Base-by-base conservation (phyloP, 345 rosid species). In the Xanthoceras sorbifolium region DNA sequence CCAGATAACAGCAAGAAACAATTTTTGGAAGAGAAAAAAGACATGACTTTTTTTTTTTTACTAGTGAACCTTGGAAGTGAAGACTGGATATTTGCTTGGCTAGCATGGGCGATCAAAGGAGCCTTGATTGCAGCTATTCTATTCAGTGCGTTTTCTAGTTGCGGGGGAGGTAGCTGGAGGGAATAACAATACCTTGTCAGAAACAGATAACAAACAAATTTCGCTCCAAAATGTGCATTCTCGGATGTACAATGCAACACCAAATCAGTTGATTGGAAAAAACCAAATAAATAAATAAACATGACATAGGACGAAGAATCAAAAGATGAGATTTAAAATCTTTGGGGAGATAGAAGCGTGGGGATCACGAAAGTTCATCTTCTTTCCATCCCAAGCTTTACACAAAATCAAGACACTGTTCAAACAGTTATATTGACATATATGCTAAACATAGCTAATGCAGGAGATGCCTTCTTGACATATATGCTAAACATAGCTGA, bases 141-240 rank as follows among this genome's bases (percentile, higher is more conserved):
- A 80, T 89, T 88, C 89, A 96, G 82, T 74, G 98, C 98, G 82
- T 88, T 93, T 86, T 88, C 98, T 63, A 96, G 85, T 78, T 93
- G 99, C 32, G 93, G 91, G 25, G 99, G 89, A 84, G 99, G 99
- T 72, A 96, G 87, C 99, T 93, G 91, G 73, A 73, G 72, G 60
- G 78, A 55, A 63, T 61, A 64, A 77, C 38, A 38, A 72, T 8
- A 15, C 17, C n/a, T 15, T 12, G 55, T 79, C 55, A 76, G 82
- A 73, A 65, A 40, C 46, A 75, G 40, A 54, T 55, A 38, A 63
- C 29, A 38, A 12, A 48, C 5, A 50, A 32, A 46, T 12, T 74
- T 74, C 44, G 17, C 38, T 67, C 52, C 20, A 69, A 67, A 59
- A 50, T 7, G 57, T 34, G 59, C 40, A 25, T 38, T 22, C 28